These are phyloP conservation scores for Termitomyces titanicus DNA, from an alignment of 768 basidiomycete species.

Conservation along the genomic window DNA sequence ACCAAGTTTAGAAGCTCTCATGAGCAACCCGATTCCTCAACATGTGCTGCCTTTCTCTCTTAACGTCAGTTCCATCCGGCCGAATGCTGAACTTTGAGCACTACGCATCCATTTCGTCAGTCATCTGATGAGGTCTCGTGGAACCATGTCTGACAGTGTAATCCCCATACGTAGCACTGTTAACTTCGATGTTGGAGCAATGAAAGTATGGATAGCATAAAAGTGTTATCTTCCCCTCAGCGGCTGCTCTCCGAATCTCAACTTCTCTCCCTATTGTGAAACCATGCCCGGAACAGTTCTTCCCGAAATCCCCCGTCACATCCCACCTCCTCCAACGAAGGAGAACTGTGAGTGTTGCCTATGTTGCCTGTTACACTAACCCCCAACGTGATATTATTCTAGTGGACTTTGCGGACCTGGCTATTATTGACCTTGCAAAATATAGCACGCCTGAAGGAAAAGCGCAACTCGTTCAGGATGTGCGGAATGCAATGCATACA, in stretches of 20 bases:
- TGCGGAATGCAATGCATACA: conserved; percentile 41
- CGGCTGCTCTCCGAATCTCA: neutral
- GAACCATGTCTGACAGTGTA: no score
- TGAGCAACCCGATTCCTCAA: neutral
- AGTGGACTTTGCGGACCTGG: conserved; percentile 46
- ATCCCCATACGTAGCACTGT: neutral
- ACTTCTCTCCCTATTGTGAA: neutral
- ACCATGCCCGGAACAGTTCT: conserved; percentile 28
- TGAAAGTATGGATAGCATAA: neutral
- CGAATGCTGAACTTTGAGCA: neutral
- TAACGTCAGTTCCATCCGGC: neutral
- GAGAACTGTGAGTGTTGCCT: conserved; percentile 5
- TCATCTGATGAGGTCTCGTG: neutral
- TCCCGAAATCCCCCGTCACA: conserved; percentile 34
- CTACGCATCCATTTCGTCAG: neutral
- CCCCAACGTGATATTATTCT: neutral
- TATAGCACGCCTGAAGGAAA: conserved; percentile 35
- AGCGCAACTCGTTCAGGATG: conserved; percentile 32
- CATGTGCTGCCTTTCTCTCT: neutral
- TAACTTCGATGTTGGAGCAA: neutral
- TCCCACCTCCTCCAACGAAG: conserved; percentile 16
- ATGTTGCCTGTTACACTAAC: neutral
- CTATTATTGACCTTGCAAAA: conserved; percentile 48
- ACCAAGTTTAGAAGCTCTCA: neutral
- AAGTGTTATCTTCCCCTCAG: neutral